Percentiles rank a stretch among this genome's conserved stretches.
Conservation (phyloP, 2,329 filamentous ascomycete species). For the Xylariales sp. region DNA sequence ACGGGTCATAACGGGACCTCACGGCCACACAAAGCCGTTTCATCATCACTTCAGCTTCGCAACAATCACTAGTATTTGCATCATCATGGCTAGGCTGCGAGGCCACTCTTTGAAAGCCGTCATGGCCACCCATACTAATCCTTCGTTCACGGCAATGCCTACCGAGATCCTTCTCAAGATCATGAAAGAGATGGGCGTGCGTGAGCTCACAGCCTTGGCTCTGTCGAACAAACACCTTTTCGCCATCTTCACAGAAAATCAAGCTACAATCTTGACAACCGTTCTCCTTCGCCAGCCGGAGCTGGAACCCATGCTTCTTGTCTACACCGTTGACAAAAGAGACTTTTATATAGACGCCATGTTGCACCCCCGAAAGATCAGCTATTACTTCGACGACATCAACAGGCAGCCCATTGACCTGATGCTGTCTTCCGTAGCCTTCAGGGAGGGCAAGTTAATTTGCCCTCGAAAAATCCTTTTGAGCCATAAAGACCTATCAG, state of each 20-base stretch:
- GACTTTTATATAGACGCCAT: conserved; percentile 19
- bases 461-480: conserved; percentile 20
- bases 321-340: conserved; percentile 37
- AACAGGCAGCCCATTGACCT: conserved; percentile 14
- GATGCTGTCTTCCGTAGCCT: conserved; percentile 14
- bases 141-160: conserved; percentile 30
- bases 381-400: conserved; percentile 13
- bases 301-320: conserved; percentile 41
- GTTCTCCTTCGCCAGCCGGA: conserved; percentile 37
- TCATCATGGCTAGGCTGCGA: no score
- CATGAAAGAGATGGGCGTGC: conserved; percentile 39
- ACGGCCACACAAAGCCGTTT: no score
- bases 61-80: no score
- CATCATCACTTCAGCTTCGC: no score
- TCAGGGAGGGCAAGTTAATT: conserved; percentile 16
- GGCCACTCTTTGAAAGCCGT: no score
- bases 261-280: conserved; percentile 36
- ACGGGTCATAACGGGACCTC: no score
- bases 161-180: conserved; percentile 45
- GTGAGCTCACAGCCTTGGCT: conserved; percentile 35
- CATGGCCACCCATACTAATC: no score
- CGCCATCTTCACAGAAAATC: conserved; percentile 36
- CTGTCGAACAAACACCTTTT: conserved; percentile 32
- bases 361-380: conserved; percentile 21
- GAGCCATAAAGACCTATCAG: conserved; percentile 19